Evolutionary conservation across 306 rosid genomes (phyloP).

Genomic region (Citrullus colocynthis): DNA sequence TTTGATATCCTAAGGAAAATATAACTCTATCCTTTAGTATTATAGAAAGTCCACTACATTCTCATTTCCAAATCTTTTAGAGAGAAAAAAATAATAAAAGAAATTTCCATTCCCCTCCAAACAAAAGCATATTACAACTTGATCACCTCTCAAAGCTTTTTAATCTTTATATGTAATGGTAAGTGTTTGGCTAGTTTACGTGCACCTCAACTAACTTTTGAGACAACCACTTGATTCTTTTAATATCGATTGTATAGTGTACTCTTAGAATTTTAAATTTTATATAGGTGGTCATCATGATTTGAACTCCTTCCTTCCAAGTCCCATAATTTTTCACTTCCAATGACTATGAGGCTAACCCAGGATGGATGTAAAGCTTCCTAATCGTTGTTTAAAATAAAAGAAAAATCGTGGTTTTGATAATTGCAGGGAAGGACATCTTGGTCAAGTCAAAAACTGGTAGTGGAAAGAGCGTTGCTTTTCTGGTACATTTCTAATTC

Average conservation of each 20-base stretch:
- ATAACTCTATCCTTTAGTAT: neutral
- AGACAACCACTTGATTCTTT: neutral
- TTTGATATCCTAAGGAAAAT: neutral
- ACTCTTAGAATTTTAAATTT: neutral
- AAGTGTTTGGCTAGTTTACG: neutral
- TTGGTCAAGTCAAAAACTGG: slow-evolving; percentile 93
- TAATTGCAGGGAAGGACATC: slow-evolving; percentile 57
- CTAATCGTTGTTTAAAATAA: neutral
- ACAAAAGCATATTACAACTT: neutral
- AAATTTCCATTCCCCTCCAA: neutral
- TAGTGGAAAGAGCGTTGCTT: slow-evolving; percentile 84
- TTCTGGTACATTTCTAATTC: slow-evolving; percentile 46
- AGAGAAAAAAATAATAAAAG: neutral
- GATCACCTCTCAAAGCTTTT: neutral
- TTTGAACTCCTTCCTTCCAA: neutral
- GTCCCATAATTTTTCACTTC: neutral
- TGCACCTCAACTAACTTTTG: neutral
- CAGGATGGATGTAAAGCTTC: neutral
- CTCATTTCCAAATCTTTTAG: neutral
- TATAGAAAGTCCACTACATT: neutral
- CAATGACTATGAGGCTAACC: neutral
- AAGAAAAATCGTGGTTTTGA: neutral
- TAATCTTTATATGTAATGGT: neutral
- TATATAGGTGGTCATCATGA: neutral
- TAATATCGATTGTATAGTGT: neutral